These are phyloP conservation scores for Pseudozyma hubeiensis DNA, from an alignment of 1,284 basidiomycete species.

Conservation along the genomic window DNA sequence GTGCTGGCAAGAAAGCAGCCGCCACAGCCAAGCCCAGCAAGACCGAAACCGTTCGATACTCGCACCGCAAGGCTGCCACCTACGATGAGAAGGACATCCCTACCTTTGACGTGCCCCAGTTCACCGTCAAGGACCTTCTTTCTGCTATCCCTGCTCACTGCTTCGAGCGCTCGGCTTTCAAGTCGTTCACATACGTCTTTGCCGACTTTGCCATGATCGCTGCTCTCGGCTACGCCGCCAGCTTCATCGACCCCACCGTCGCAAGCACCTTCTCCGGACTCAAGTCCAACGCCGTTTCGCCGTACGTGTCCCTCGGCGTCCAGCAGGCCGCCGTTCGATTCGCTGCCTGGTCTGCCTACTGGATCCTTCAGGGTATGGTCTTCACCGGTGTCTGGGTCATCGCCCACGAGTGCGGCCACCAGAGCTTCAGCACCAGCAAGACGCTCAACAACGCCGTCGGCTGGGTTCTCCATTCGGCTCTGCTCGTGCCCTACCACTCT, in stretches of 20 bases:
- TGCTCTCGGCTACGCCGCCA: constrained; percentile 78
- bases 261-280: constrained; percentile 49
- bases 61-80: constrained; percentile 59
- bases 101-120: constrained; percentile 79
- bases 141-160: constrained; percentile 90
- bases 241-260: constrained; percentile 74
- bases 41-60: constrained; percentile 47
- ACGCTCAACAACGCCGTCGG: constrained; percentile 91
- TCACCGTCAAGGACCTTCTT: constrained; percentile 86
- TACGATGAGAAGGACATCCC: constrained; percentile 64
- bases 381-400: constrained; percentile 94
- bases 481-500: constrained; percentile 96
- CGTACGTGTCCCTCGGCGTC: constrained; percentile 75
- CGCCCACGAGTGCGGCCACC: constrained; percentile 81
- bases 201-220: constrained; percentile 82
- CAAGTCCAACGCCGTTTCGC: constrained; percentile 41
- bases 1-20: constrained; percentile 45
- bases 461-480: constrained; percentile 90
- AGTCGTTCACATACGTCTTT: constrained; percentile 83
- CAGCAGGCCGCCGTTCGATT: constrained; percentile 78
- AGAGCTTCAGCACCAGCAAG: constrained; percentile 96
- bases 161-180: constrained; percentile 87
- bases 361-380: constrained; percentile 85
- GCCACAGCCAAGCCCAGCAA: constrained; percentile 40
- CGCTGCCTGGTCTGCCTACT: constrained; percentile 84